Base-by-base conservation (phyloP, 2,329 filamentous ascomycete species). In the Diplodia intermedia region DNA sequence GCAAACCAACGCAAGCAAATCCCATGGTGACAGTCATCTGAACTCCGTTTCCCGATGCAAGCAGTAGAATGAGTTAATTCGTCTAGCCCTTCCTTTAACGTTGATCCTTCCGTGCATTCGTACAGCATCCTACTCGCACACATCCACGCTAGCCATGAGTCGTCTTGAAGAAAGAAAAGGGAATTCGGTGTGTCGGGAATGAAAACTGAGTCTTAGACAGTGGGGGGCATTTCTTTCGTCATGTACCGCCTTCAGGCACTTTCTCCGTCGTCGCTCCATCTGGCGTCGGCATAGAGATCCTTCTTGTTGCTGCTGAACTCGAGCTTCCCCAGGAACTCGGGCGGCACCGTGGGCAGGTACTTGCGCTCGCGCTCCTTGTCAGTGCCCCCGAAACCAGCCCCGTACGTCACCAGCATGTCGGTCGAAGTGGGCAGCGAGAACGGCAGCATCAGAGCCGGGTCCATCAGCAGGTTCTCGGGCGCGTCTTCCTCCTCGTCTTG, bases 391-490 rank as follows among this genome's bases (percentile, higher is more conserved):
- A 98, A 95, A 0, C 95, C 95, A 14, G 95, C 94, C 0, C 95
- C 95, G 75, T 96, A 99, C 72, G 90, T 94, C 57, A 99, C 88
- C 57, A 98, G 86, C 95, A 99, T 99, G 78, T 99, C 95, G 31
- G 94, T 98, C 68, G 93, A 95, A 1, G 94, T 97, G 1, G 95
- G 95, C 33, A 99, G 84, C n/a, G 91, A 91, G 77, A 99, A 99
- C 0, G 95, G 95, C 31, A 99, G 86, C 86, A 97, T 97, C 69
- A 97, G 84, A 2, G 94, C 91, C 3, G 94, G 93, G 75, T 98
- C 94, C 65, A 98, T 81, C 53, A 97, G 88, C 43, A 97, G 84
- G 69, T 91, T 86, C 72, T 92, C 88, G 0, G 91, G 90, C 15
- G 89, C 84, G 69, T 92, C 89, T 54, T 91, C 88, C 20, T 90